Evolutionary conservation across 345 rosid species (phyloP), one percentile per base, ranked within the genome.

Genomic region (Populus ilicifolia): DNA sequence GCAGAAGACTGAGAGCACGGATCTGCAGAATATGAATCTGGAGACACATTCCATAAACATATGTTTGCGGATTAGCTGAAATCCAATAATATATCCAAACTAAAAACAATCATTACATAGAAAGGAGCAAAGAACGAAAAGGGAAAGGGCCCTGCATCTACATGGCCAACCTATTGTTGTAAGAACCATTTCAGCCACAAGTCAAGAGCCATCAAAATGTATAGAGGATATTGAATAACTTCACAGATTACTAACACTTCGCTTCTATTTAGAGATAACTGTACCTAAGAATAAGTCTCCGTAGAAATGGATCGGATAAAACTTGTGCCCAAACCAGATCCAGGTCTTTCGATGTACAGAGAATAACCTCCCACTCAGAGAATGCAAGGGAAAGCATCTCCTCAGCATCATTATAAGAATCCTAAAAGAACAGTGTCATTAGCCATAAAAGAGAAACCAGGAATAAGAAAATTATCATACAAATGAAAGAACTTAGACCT

Each of bases 251-350:
- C 64, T 62, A 67, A 16, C 38, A n/a, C 25, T 43, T 59, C 0
- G 29, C 64, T 23, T 59, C 64, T 59, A 11, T 6, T 43, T 9
- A 54, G 79, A 23, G 76, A 27, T 46, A 77, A 44, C 48, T 44
- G 48, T 81, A 96, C 99, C 99, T 94, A 41, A 96, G 86, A 82
- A 96, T 94, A 82, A 96, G 86, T 76, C 97, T 87, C 74, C 97
- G 89, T 63, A 96, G 85, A 86, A 96, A 96, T 43, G 91, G 96
- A 84, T 96, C 97, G 35, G 92, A 85, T 67, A 94, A 66, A 77
- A 91, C 89, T 80, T 96, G 98, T 16, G 97, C 98, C 99, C 99
- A 96, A 61, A 92, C 98, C 29, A 94, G 86, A 80, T 96, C 93
- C 83, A 96, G 86, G 86, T 79, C 85, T 75, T 85, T 83, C 71